A percentile compares a stretch with the other conserved stretches of the same genome.
Evolutionary conservation across 768 basidiomycete species (phyloP).

Genomic region (Kwoniella sp.): DNA sequence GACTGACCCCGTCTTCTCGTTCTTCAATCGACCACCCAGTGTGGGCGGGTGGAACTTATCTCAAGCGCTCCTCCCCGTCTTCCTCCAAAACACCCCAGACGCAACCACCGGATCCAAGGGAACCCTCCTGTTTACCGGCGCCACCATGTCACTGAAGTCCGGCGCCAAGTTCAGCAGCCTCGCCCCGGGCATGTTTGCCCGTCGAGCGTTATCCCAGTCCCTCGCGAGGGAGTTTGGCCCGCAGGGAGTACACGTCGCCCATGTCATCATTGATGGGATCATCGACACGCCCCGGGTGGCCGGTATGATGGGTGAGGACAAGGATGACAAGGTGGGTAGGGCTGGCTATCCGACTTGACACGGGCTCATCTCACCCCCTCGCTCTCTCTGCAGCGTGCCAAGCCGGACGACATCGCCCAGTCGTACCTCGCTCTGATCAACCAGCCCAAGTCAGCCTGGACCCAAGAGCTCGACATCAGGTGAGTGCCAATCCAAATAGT

Average conservation of each 20-base stretch:
- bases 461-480: constrained; percentile 44
- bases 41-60: constrained; percentile 38
- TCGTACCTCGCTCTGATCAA: constrained; percentile 31
- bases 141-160: constrained; percentile 37
- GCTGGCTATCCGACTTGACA: not conserved
- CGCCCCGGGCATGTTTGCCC: constrained; percentile 40
- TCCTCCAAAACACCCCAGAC: constrained; percentile 16
- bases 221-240: constrained; percentile 48
- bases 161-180: constrained; percentile 25
- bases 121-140: constrained; percentile 43
- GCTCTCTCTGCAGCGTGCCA: constrained; percentile 10
- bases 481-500: constrained; percentile 9
- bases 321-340: constrained; percentile 21
- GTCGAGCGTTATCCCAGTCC: constrained; percentile 34
- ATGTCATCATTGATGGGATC: constrained; percentile 42
- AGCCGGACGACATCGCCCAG: constrained; percentile 39
- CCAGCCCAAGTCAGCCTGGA: constrained; percentile 40
- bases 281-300: constrained; percentile 30
- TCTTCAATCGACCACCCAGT: constrained; percentile 8
- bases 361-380: not conserved
- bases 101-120: constrained; percentile 9
- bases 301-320: constrained; percentile 23
- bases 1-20: not conserved
- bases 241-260: constrained; percentile 47
- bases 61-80: constrained; percentile 25